A percentile compares a stretch with the other conserved stretches of the same genome.
Conservation (phyloP, 129 eudicot genomes). For the Artemisia argyi region DNA sequence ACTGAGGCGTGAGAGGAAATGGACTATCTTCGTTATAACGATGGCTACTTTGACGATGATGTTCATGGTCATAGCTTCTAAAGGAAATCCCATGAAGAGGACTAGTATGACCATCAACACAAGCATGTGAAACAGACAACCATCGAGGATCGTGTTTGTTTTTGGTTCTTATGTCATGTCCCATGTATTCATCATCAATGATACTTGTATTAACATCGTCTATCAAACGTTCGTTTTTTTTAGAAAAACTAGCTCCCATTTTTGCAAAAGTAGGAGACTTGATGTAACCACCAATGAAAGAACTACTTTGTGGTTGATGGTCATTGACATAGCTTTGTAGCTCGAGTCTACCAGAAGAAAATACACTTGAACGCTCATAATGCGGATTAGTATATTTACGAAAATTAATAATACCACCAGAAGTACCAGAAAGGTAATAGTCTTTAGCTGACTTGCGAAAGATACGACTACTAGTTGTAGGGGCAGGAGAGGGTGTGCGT, state of each 20-base stretch:
- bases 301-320: conserved; percentile 30
- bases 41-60: conserved; percentile 1
- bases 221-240: conserved; percentile 23
- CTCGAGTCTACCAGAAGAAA: conserved; percentile 66
- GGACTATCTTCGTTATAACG: conserved; percentile 6
- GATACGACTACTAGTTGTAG: conserved; percentile 29
- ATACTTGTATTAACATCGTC: conserved; percentile 21
- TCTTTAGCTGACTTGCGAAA: conserved; percentile 70
- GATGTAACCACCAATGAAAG: conserved; percentile 27
- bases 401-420: conserved; percentile 20
- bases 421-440: conserved; percentile 48
- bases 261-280: conserved; percentile 40
- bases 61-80: conserved; percentile 20
- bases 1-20: conserved; percentile 26
- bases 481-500: conserved; percentile 27
- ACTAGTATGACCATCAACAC: conserved; percentile 34
- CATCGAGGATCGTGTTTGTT: conserved; percentile 39
- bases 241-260: conserved; percentile 22
- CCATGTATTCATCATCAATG: conserved; percentile 25
- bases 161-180: conserved; percentile 12
- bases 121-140: conserved; percentile 58
- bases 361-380: conserved; percentile 35
- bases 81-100: conserved; percentile 31
- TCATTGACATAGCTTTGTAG: conserved; percentile 62
- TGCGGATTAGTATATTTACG: conserved; percentile 36